Evolutionary conservation across 768 basidiomycete species (phyloP), one percentile per base, ranked within the genome.

Genomic region (Serpula lacrymans): DNA sequence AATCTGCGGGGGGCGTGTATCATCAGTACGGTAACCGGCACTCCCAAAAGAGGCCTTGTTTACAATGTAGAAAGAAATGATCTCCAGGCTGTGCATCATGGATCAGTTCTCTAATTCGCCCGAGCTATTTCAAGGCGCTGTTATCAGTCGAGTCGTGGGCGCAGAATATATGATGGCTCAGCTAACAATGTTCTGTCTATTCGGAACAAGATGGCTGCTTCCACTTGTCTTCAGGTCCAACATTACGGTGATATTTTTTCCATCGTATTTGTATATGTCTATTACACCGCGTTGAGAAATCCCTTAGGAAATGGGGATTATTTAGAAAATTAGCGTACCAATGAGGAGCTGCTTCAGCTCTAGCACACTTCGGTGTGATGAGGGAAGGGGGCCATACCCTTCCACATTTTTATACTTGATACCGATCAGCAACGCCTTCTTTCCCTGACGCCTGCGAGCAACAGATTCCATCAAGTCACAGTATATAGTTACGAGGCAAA

Each of bases 41-140:
- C 3, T 6, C n/a, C 1, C 11, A 5, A 20, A 21, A 2, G 28
- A 18, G 7, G 54, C 1, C 10, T 13, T 4, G n/a, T 70, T 42
- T 40, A 80, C 78, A 82, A 31, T 78, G 76, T 41, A 82, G 78
- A 45, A 80, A 75, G 47, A 78, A 74, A 2, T 55, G 68, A 44
- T 80, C 80, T 0, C 73, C 73, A 3, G 69, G 46, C 13, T 63
- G 55, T 7, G 70, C 71, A 25, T 57, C 72, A 21, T 56, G 45
- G 0, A 78, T 72, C 6, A 82, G 58, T 2, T 63, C 60, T 1
- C 59, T 44, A 37, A 80, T 71, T 25, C 72, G 69, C 7, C 48
- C 50, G 16, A 66, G 50, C 77, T 79, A 42, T 32, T 10, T 34
- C n/a, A 28, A 28, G n/a, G 27, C 9, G 27, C 27, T 28, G 27